Conservation (phyloP, 2,329 filamentous ascomycete genomes). For the Sporothrix variecibatus region DNA sequence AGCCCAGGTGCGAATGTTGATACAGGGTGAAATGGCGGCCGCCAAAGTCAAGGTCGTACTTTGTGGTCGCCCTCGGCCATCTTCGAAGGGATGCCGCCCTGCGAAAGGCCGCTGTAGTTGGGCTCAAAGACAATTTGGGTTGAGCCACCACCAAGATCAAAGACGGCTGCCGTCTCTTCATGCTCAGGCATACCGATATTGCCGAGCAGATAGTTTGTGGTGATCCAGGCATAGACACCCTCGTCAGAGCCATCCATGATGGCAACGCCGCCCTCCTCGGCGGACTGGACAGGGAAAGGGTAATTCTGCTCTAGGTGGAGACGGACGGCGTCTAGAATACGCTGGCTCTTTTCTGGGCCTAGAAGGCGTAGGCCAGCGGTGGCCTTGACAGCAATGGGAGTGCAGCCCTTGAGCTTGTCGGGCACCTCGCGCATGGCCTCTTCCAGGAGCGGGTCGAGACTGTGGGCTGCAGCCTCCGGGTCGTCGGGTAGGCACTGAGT, state of each 20-base stretch:
- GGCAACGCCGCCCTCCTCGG: constrained; percentile 81
- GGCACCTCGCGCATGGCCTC: constrained; percentile 83
- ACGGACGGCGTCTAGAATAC: constrained; percentile 84
- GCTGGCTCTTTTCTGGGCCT: constrained; percentile 75
- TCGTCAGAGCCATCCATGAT: constrained; percentile 98
- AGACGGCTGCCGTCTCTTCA: constrained; percentile 87
- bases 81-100: constrained; percentile 81
- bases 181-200: constrained; percentile 95
- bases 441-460: constrained; percentile 83
- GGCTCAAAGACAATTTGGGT: constrained; percentile 99
- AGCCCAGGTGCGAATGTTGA: constrained; percentile 97
- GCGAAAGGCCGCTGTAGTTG: constrained; percentile 73
- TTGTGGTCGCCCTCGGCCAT: constrained; percentile 92
- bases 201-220: constrained; percentile 95
- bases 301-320: constrained; percentile 81
- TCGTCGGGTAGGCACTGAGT: constrained; percentile 84
- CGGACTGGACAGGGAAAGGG: constrained; percentile 89
- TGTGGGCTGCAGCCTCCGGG: constrained; percentile 84
- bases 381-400: constrained; percentile 94
- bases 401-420: constrained; percentile 86
- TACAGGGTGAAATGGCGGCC: constrained; percentile 90
- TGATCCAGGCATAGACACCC: constrained; percentile 98
- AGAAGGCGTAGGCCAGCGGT: constrained; percentile 91
- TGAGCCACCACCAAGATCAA: constrained; percentile 93
- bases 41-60: constrained; percentile 84